Evolutionary conservation across 1,284 basidiomycete species (phyloP), one percentile per base, ranked within the genome.

Genomic region (Inonotus hispidus): DNA sequence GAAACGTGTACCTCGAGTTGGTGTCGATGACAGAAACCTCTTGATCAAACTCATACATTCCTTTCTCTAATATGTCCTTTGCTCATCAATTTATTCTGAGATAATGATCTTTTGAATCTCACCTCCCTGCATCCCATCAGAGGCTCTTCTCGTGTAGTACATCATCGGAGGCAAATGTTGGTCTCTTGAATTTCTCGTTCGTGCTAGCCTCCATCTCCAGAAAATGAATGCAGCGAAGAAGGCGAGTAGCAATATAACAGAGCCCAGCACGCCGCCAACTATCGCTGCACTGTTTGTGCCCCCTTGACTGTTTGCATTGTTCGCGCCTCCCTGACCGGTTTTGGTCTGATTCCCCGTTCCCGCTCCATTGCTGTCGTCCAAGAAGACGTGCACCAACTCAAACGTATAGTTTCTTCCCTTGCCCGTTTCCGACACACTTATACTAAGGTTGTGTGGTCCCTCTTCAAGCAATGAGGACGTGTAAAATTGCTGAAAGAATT

Each of bases 1-100:
- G 27, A 43, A 57, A 53, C 13, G 50, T 46, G 16, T 53, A 59
- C 27, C 43, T 59, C n/a, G 58, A 59, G 38, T 59, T 38, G 16
- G 47, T 54, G 21, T 59, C 50, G n/a, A 45, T 35, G 13, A 21
- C 27, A n/a, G 58, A 14, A 14, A 23, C 41, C 16, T 27, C 32
- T 8, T 32, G 32, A 32, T 32, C 27, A 2, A 50, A 3, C 23
- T 5, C 7, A 37, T 32, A 37, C 13, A 19, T 47, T n/a, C 25
- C 43, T 27, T 32, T 4, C 7, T 23, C 37, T 6, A 38, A 38
- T 21, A 21, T 43, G n/a, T n/a, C n/a, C n/a, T n/a, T n/a, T n/a
- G n/a, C n/a, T n/a, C n/a, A 16, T n/a, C 41, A 21, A 21, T 45
- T 45, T 3, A 21, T 45, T 3, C 3, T 13, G 16, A 21, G 41